These are phyloP conservation scores for Metschnikowia peoriensis DNA, from an alignment of 805 yeast genomes.

Conservation along the genomic window DNA sequence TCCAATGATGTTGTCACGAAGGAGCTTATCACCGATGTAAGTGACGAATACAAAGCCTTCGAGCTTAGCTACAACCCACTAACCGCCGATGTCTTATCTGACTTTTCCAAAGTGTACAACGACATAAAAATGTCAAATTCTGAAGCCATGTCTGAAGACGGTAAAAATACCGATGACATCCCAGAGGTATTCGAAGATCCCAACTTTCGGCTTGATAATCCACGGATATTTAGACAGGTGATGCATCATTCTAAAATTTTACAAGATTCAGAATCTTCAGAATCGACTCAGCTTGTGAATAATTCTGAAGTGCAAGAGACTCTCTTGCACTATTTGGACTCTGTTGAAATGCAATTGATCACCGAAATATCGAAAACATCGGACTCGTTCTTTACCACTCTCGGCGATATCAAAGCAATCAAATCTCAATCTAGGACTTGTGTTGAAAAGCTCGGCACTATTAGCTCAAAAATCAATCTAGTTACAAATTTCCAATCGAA, in stretches of 20 bases:
- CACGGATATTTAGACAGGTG: conserved; percentile 75
- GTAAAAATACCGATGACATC: conserved; percentile 30
- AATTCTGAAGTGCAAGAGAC: conserved; percentile 68
- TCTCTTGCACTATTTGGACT: conserved; percentile 78
- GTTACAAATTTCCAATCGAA: conserved; percentile 51
- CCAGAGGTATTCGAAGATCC: conserved; percentile 69
- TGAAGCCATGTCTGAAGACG: conserved; percentile 3
- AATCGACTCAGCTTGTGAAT: conserved; percentile 38
- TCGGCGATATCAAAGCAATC: conserved; percentile 72
- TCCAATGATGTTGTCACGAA: conserved; percentile 21
- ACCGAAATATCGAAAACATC: conserved; percentile 84
- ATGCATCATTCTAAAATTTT: conserved; percentile 55
- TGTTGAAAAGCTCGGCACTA: conserved; percentile 42
- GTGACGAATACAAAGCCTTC: conserved; percentile 32
- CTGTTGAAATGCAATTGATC: conserved; percentile 77
- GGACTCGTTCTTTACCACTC: conserved; percentile 76
- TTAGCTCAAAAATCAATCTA: conserved; percentile 45
- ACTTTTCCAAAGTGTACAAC: conserved; percentile 25
- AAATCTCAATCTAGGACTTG: conserved; percentile 53
- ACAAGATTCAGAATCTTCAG: conserved; percentile 22
- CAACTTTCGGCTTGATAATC: conserved; percentile 82
- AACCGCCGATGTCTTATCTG: conserved; percentile 37
- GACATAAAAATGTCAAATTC: conserved; percentile 9
- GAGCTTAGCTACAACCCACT: conserved; percentile 37
- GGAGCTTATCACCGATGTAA: conserved; percentile 19